Evolutionary conservation across 331 rosid genomes (phyloP), one percentile per base, ranked within the genome.

Genomic region (Malus hybrid): DNA sequence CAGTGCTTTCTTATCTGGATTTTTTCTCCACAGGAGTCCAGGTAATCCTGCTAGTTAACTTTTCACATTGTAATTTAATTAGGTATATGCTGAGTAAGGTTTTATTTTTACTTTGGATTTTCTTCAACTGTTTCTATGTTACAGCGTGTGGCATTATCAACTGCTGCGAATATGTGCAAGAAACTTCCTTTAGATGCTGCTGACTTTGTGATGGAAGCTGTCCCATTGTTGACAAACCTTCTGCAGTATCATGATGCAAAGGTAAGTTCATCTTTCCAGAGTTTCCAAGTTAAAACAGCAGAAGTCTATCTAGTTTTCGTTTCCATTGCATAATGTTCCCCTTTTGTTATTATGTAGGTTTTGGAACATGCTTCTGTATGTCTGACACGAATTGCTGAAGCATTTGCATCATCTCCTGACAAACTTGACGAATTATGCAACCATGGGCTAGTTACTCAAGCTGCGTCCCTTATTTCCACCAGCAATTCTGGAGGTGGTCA

Each of bases 81-180:
- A 13, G 70, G 53, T 30, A 57, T 39, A 39, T 70, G 73, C 63
- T 30, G 75, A 15, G 57, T 30, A 56, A 22, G 65, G 8, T 33
- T 9, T 44, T 34, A 53, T 18, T 5, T 28, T 78, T 29, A 30
- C 26, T 32, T 66, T 5, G 10, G 76, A 24, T 53, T 60, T 48
- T 44, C 4, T 18, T 39, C 15, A 15, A 65, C 62, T 57, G 46
- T 63, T 74, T 68, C 63, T 77, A 57, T 78, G 50, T 72, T 77
- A 77, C 88, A 95, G 99, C 91, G 99, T 55, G 99, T 95, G 61
- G 99, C 99, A 71, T 79, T 95, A 75, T 95, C 99, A 52, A 95
- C 99, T 80, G 98, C 99, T 74, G 99, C 99, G 22, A 95, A 95
- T 80, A 95, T 95, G 97, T 95, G 99, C 88, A 95, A 92, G 91